Conservation (phyloP, 345 rosid genomes). For the Sisymbrium irio region DNA sequence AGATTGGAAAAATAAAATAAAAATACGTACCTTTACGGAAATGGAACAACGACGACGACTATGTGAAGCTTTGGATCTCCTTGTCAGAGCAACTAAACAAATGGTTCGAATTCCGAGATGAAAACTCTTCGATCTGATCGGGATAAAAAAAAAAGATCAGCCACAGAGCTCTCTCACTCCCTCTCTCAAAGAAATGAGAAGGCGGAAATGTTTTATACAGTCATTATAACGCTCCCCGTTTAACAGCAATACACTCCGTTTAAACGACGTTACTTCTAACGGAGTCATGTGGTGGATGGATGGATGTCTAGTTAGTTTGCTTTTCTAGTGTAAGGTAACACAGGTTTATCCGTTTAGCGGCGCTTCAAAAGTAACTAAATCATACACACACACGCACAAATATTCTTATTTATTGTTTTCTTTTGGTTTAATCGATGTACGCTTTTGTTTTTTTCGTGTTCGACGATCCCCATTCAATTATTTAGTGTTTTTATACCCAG, state of each 20-base stretch:
- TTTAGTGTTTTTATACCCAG: not conserved
- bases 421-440: constrained; percentile 22
- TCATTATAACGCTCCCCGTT: constrained; percentile 24
- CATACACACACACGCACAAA: constrained; percentile 18
- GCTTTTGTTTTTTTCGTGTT: constrained; percentile 29
- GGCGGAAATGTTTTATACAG: constrained; percentile 29
- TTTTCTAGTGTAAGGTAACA: constrained; percentile 22
- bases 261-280: constrained; percentile 32
- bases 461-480: constrained; percentile 22
- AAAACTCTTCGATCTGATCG: constrained; percentile 28
- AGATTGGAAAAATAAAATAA: not conserved
- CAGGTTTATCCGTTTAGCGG: constrained; percentile 36
- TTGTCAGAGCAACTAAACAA: not conserved
- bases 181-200: constrained; percentile 9
- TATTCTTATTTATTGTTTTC: constrained; percentile 1
- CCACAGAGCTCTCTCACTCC: constrained; percentile 19
- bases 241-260: constrained; percentile 12
- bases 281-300: constrained; percentile 27
- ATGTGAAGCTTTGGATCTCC: constrained; percentile 10
- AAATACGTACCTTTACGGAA: constrained; percentile 13
- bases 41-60: constrained; percentile 9
- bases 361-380: constrained; percentile 9
- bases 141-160: constrained; percentile 15
- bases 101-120: constrained; percentile 9
- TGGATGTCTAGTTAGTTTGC: constrained; percentile 22